These are phyloP conservation scores for Phytophthora multivora DNA, from an alignment of 352 stramenopile species.

Conservation along the genomic window DNA sequence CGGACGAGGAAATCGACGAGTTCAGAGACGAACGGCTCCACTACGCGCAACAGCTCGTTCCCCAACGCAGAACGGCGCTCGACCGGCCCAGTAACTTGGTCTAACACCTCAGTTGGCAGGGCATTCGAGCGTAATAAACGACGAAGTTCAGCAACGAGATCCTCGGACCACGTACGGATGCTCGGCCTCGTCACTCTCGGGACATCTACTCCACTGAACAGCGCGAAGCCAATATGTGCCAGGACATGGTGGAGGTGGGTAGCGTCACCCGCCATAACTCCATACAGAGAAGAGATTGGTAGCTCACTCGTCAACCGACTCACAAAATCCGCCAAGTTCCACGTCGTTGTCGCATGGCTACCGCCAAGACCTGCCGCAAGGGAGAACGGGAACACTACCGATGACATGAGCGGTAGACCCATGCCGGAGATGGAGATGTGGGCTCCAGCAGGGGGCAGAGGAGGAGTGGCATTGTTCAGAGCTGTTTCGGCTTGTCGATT, in stretches of 20 bases:
- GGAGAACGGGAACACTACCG: conserved; percentile 61
- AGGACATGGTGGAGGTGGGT: conserved; percentile 62
- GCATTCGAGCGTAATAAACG: conserved; percentile 43
- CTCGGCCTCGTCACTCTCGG: conserved; percentile 58
- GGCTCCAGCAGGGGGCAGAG: conserved; percentile 11
- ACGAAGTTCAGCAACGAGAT: conserved; percentile 50
- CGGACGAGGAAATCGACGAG: conserved; percentile 64
- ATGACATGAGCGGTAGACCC: conserved; percentile 44
- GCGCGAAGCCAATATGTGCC: conserved; percentile 55
- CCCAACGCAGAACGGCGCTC: conserved; percentile 38
- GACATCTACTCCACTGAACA: conserved; percentile 68
- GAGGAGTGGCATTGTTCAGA: background rate
- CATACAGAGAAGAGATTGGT: conserved; percentile 55
- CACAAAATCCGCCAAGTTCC: conserved; percentile 66
- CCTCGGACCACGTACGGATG: conserved; percentile 62
- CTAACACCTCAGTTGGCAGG: conserved; percentile 40
- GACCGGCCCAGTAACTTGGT: conserved; percentile 30
- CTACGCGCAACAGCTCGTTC: conserved; percentile 46
- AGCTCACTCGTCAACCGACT: conserved; percentile 53
- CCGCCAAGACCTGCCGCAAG: conserved; percentile 43
- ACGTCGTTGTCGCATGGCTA: conserved; percentile 49
- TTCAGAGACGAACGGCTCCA: conserved; percentile 67
- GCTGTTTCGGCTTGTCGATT: background rate
- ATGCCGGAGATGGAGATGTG: conserved; percentile 46
- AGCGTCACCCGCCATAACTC: conserved; percentile 49